A percentile compares a stretch with the other conserved stretches of the same genome.
Conservation (phyloP, 352 stramenopile genomes). For the Pythium folliculosum region DNA sequence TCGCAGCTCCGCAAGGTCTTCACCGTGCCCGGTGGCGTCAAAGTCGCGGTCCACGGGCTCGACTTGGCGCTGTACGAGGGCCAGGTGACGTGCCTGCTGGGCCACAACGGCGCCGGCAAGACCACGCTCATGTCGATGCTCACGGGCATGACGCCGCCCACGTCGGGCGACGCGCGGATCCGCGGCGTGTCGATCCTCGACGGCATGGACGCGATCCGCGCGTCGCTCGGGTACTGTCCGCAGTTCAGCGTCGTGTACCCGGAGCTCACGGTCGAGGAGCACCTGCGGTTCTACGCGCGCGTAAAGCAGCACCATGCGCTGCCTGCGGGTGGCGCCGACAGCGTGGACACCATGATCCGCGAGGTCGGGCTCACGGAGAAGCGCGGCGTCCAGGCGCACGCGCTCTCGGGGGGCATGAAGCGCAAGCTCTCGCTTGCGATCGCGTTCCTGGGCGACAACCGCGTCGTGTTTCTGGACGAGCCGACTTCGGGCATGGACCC, state of each 20-base stretch:
- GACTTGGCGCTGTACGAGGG: constrained; percentile 90
- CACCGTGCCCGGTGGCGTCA: constrained; percentile 51
- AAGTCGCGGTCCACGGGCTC: constrained; percentile 87
- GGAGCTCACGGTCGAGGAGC: constrained; percentile 95
- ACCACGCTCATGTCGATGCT: constrained; percentile 84
- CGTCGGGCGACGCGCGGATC: constrained; percentile 58
- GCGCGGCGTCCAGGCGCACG: constrained; percentile 42
- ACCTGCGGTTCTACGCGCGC: constrained; percentile 92
- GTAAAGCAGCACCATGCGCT: constrained; percentile 85
- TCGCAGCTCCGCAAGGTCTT: constrained; percentile 76
- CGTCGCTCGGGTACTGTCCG: constrained; percentile 94
- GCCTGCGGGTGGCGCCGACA: not conserved
- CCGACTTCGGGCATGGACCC: constrained; percentile 94
- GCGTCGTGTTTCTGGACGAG: constrained; percentile 84
- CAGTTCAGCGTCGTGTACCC: constrained; percentile 97
- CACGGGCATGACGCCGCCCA: constrained; percentile 67
- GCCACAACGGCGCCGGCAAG: constrained; percentile 96
- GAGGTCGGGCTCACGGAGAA: constrained; percentile 93
- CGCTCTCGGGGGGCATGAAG: constrained; percentile 80
- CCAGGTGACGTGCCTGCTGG: constrained; percentile 93
- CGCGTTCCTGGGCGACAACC: constrained; percentile 73
- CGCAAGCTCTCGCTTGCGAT: constrained; percentile 80
- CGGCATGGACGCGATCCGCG: constrained; percentile 87
- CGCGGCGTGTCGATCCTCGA: constrained; percentile 50
- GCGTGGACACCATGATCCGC: constrained; percentile 65